Conservation (phyloP, 2,329 filamentous ascomycete genomes). For the Aspergillus vadensis region DNA sequence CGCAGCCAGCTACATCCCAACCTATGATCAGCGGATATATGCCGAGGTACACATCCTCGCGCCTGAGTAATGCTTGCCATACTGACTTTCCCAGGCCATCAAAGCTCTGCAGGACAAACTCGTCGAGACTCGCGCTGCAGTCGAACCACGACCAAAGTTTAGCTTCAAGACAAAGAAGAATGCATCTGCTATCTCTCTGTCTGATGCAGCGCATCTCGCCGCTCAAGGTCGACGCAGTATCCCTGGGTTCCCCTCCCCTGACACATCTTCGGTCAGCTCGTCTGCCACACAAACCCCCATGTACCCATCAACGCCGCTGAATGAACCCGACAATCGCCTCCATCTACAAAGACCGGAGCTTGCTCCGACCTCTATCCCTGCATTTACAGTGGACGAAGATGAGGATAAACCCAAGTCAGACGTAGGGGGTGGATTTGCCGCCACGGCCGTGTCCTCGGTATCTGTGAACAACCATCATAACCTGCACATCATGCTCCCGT, state of each 20-base stretch:
- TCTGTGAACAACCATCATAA: slow-evolving; percentile 66
- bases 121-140: slow-evolving; percentile 65
- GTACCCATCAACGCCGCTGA: slow-evolving; percentile 40
- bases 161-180: slow-evolving; percentile 71
- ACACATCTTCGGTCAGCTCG: slow-evolving; percentile 46
- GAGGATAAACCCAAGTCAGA: slow-evolving; percentile 19
- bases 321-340: slow-evolving; percentile 35
- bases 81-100: slow-evolving; percentile 60
- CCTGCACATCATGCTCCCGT: slow-evolving; percentile 76
- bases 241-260: slow-evolving; percentile 45
- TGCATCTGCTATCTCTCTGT: slow-evolving; percentile 56
- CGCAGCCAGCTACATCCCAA: slow-evolving; percentile 76
- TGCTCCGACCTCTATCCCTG: slow-evolving; percentile 39
- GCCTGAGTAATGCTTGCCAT: background rate
- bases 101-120: slow-evolving; percentile 80
- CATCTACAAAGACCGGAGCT: slow-evolving; percentile 40
- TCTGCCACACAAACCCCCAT: slow-evolving; percentile 39
- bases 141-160: slow-evolving; percentile 78
- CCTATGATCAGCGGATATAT: slow-evolving; percentile 88
- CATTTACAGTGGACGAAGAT: slow-evolving; percentile 25
- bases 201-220: slow-evolving; percentile 58
- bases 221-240: slow-evolving; percentile 49
- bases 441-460: slow-evolving; percentile 55
- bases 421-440: slow-evolving; percentile 54
- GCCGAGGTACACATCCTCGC: slow-evolving; percentile 60